phyloP scores from a whole-genome alignment of 805 yeast species.

The Blastobotrys attinorum region DNA sequence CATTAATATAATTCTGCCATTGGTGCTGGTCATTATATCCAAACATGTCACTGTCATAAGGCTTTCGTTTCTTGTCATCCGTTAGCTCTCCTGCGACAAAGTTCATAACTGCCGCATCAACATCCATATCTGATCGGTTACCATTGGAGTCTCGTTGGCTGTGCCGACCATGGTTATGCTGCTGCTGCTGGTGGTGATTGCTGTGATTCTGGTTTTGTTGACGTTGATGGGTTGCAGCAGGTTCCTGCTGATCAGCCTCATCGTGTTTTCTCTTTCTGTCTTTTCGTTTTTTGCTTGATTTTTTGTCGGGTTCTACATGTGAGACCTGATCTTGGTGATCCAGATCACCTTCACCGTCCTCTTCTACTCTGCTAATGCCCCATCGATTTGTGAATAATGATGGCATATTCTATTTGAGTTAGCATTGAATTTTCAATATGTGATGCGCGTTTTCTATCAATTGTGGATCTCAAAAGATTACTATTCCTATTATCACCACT shows the following conservation, averaged over 20 bases:
- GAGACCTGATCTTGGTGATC: background rate
- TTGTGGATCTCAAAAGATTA: too few relatives aligned
- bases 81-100: conserved; percentile 56
- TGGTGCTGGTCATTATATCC: conserved; percentile 14
- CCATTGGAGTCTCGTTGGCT: background rate
- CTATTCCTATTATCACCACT: too few relatives aligned
- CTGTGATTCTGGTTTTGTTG: too few relatives aligned
- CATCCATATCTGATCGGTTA: conserved; percentile 27
- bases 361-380: background rate
- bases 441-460: too few relatives aligned
- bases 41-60: conserved; percentile 11
- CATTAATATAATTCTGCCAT: conserved; percentile 5
- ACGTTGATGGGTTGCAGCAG: too few relatives aligned
- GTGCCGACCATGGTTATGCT: background rate
- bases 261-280: background rate
- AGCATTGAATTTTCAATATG: too few relatives aligned
- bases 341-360: background rate
- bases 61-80: background rate
- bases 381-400: background rate
- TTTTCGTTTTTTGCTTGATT: background rate
- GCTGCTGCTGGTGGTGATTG: background rate
- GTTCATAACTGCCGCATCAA: conserved; percentile 72
- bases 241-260: background rate
- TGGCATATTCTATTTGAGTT: too few relatives aligned
- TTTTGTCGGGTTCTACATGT: background rate